Conservation (phyloP, 2,329 filamentous ascomycete species). For the Tricladium varicosporioides region DNA sequence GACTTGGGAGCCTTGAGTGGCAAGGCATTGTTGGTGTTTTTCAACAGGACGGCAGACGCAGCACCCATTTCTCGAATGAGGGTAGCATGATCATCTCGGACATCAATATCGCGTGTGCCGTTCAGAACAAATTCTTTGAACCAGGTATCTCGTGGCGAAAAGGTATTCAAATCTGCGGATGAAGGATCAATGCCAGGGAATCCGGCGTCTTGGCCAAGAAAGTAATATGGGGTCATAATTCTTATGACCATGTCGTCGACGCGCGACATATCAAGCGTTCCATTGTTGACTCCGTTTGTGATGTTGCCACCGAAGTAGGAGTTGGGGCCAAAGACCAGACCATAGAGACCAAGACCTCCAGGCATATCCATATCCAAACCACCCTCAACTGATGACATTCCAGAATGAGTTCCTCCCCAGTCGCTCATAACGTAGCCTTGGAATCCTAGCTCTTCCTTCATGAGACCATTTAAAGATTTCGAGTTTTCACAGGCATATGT, state of each 20-base stretch:
- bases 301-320: conserved; percentile 36
- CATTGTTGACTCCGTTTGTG: conserved; percentile 56
- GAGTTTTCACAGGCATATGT: conserved; percentile 71
- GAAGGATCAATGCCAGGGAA: conserved; percentile 40
- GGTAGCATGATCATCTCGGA: conserved; percentile 50
- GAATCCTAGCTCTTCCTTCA: conserved; percentile 84
- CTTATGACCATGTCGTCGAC: conserved; percentile 63
- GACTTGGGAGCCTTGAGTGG: conserved; percentile 53
- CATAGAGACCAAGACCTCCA: conserved; percentile 60
- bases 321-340: conserved; percentile 45
- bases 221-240: conserved; percentile 61
- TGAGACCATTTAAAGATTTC: conserved; percentile 73
- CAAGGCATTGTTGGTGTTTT: conserved; percentile 53
- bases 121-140: conserved; percentile 81
- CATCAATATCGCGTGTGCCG: conserved; percentile 78
- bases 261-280: conserved; percentile 52
- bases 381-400: conserved; percentile 73
- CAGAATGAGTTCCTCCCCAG: conserved; percentile 79
- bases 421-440: conserved; percentile 83
- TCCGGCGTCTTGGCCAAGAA: conserved; percentile 46
- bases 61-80: conserved; percentile 46
- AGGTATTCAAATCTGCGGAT: conserved; percentile 17
- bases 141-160: conserved; percentile 13
- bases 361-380: conserved; percentile 65
- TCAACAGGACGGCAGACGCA: conserved; percentile 60